These are phyloP conservation scores for Rutstroemia sp. DNA, from an alignment of 2,329 filamentous ascomycete species.

Conservation along the genomic window DNA sequence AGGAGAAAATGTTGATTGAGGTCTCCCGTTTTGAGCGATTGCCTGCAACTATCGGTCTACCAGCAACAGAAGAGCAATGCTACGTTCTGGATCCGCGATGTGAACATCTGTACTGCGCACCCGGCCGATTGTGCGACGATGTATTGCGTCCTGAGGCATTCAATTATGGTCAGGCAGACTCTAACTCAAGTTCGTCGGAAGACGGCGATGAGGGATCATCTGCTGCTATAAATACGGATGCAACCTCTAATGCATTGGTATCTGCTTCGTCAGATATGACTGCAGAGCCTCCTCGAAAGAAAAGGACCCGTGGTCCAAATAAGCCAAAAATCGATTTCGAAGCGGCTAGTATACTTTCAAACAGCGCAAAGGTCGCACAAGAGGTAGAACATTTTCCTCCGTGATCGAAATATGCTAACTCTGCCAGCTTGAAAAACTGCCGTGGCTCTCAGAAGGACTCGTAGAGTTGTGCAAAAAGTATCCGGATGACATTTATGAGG, in stretches of 20 bases:
- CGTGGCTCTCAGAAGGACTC: conserved; percentile 4
- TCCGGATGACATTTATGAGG: conserved; percentile 4
- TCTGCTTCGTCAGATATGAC: no score
- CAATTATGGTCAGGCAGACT: neutral
- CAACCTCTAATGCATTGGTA: no score
- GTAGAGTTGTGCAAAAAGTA: conserved; percentile 3
- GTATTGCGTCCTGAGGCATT: neutral
- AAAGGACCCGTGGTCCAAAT: no score
- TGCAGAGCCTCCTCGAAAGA: no score
- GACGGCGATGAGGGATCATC: no score
- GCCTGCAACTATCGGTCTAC: neutral
- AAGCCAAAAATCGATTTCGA: neutral
- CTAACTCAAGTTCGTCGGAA: neutral
- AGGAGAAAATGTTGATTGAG: neutral
- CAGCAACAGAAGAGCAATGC: conserved; percentile 2
- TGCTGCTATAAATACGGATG: no score
- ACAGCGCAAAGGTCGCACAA: neutral
- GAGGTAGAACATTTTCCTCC: neutral
- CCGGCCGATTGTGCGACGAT: conserved; percentile 1
- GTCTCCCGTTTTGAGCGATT: neutral
- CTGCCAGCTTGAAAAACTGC: conserved; percentile 3
- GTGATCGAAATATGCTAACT: neutral
- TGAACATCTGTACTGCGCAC: neutral
- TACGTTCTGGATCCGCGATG: neutral
- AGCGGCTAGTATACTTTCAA: neutral